Evolutionary conservation across 176 grass and related monocot species (phyloP), one percentile per base, ranked within the genome.

Genomic region (Themeda triandra): DNA sequence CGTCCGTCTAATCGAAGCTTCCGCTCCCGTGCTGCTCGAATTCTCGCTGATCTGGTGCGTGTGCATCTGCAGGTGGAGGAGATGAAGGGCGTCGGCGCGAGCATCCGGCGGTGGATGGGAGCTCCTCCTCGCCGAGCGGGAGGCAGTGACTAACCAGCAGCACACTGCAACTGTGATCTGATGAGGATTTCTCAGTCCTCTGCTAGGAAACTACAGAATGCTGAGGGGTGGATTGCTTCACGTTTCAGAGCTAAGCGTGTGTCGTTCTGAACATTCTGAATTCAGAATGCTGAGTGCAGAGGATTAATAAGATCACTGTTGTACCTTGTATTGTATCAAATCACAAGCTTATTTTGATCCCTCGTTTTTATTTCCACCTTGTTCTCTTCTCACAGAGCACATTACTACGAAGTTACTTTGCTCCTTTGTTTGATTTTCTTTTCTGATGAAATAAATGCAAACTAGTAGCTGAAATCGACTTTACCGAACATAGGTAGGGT

Each of bases 71-170:
- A 97, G 95, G 78, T 92, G 75, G 84, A 89, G 73, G 90, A 92
- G 77, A 87, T 89, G 81, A 89, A 97, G 81, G 73, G 66, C 35
- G 84, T 83, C 29, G 95, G 95, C 66, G 84, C 79, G 63, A 78
- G 88, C 51, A 80, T 92, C 54, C 83, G 87, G 70, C 89, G 88
- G 79, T 92, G 92, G 95, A 94, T 90, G 81, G 78, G 88, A 32
- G 88, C 84, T 75, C 88, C 90, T 75, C 90, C 92, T 76, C 84
- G 85, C 24, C 75, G 76, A 11, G 89, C 73, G 67, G 29, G 74
- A 79, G 75, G 75, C 0, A 62, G 58, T 32, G 88, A 87, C 36
- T 83, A 30, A 53, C 1, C 18, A 24, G 60, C 71, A 27, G 69
- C 71, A 27, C 85, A 19, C 13, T 24, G 19, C 36, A 0, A 15